Evolutionary conservation across 108 stramenopile species (phyloP), one percentile per base, ranked within the genome.

Genomic region (Bacterosira constricta): DNA sequence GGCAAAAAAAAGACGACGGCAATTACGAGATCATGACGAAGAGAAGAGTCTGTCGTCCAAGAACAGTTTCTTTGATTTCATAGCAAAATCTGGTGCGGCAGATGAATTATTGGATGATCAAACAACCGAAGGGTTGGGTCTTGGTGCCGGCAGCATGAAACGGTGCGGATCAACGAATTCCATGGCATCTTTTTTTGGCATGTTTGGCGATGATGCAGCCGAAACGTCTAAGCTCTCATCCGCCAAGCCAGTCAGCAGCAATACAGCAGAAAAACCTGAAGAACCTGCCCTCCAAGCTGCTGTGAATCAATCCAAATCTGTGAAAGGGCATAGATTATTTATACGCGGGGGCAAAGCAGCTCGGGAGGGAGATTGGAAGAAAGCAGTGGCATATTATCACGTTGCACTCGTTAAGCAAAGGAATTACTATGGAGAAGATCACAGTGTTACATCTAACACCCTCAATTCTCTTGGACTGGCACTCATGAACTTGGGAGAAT

Each of bases 321-420:
- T 15, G 8, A 46, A 25, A 13, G 61, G 61, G 0, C 29, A 35
- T 11, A 41, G 26, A 23, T 21, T 62, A 17, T 42, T 25, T 13
- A 23, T 23, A 1, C 39, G 41, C 0, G 61, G 39, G 8, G 44
- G 29, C 15, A 9, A 13, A 15, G 61, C 61, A 29, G 61, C 39
- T 44, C 41, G 44, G 9, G n/a, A 17, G 25, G 41, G 27, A 29
- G 61, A 62, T 26, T 62, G 41, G 41, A 41, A 42, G 21, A 62
- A 62, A 26, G 61, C 61, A 26, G 61, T 62, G 13, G 11, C 38
- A 15, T 62, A 46, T 42, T 62, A 62, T 62, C 61, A 62, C 61
- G 44, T 62, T 45, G 61, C 61, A 23, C 53, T 66, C 0, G 64
- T 66, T 13, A 54, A 56, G 53, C 64, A 66, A 53, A 54, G 64